These are phyloP conservation scores for Talaromyces sp. DNA, from an alignment of 2,329 filamentous ascomycete species.

Conservation along the genomic window DNA sequence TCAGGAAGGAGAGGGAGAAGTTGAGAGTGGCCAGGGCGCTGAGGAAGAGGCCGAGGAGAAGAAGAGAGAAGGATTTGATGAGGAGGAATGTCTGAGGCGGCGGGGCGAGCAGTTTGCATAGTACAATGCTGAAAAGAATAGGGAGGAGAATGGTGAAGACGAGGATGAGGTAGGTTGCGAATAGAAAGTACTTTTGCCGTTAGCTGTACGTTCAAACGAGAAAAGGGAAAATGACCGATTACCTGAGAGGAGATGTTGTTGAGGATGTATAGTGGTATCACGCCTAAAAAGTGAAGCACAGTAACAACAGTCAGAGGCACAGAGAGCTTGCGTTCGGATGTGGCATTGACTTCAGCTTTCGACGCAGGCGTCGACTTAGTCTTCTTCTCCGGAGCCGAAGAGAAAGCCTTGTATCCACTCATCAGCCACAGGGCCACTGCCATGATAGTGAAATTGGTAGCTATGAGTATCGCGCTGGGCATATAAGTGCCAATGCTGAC, in stretches of 20 bases:
- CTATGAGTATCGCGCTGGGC: slow-evolving; percentile 94
- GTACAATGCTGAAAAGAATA: slow-evolving; percentile 48
- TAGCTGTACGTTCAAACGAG: slow-evolving; percentile 26
- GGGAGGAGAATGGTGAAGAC: slow-evolving; percentile 53
- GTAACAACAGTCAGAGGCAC: slow-evolving; percentile 64
- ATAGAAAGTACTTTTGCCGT: slow-evolving; percentile 49
- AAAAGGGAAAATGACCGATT: slow-evolving; percentile 11
- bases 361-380: slow-evolving; percentile 11
- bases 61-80: slow-evolving; percentile 85
- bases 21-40: slow-evolving; percentile 92
- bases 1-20: slow-evolving; percentile 80
- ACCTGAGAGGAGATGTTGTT: slow-evolving; percentile 66
- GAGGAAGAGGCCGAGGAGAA: slow-evolving; percentile 84
- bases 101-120: slow-evolving; percentile 48
- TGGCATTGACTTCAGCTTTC: slow-evolving; percentile 15
- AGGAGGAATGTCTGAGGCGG: slow-evolving; percentile 67
- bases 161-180: slow-evolving; percentile 55
- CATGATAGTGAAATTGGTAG: slow-evolving; percentile 91
- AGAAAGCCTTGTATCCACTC: slow-evolving; percentile 54
- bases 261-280: slow-evolving; percentile 79
- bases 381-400: slow-evolving; percentile 13
- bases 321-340: slow-evolving; percentile 35
- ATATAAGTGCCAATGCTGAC: slow-evolving; percentile 98
- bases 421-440: slow-evolving; percentile 90
- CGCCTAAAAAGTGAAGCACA: slow-evolving; percentile 66